Percentiles rank a stretch among this genome's conserved stretches.
Conservation (phyloP, 345 rosid species). For the Salix suchowensis region DNA sequence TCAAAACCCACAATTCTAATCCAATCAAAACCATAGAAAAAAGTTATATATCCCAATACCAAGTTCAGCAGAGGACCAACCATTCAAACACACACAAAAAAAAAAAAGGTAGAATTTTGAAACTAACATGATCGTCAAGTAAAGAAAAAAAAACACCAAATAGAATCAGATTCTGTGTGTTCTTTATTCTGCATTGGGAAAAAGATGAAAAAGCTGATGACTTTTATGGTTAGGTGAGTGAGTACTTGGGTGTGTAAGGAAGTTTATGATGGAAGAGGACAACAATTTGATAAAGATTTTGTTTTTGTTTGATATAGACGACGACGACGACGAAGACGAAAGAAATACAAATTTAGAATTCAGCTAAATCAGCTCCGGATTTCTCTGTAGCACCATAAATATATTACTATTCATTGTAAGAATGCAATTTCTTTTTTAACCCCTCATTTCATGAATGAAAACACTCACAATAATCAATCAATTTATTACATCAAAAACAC, state of each 20-base stretch:
- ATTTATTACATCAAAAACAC: no score
- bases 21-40: not conserved
- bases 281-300: not conserved
- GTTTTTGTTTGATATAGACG: not conserved
- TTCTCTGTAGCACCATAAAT: no score
- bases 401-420: no score
- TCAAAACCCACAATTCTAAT: not conserved
- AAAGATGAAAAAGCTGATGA: not conserved
- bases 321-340: not conserved
- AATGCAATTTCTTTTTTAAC: no score
- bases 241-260: no score
- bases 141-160: not conserved
- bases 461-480: no score
- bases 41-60: not conserved
- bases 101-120: not conserved
- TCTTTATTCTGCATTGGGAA: no score
- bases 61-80: not conserved
- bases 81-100: not conserved
- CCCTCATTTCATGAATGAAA: no score
- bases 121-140: not conserved
- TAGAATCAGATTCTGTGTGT: no score
- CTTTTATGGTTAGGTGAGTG: not conserved
- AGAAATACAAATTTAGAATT: not conserved
- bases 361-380: no score
- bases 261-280: not conserved